Percentiles rank a stretch among this genome's conserved stretches.
Evolutionary conservation across 495 filamentous ascomycete genomes (phyloP).

Genomic region (Lineolata rhizophorae): DNA sequence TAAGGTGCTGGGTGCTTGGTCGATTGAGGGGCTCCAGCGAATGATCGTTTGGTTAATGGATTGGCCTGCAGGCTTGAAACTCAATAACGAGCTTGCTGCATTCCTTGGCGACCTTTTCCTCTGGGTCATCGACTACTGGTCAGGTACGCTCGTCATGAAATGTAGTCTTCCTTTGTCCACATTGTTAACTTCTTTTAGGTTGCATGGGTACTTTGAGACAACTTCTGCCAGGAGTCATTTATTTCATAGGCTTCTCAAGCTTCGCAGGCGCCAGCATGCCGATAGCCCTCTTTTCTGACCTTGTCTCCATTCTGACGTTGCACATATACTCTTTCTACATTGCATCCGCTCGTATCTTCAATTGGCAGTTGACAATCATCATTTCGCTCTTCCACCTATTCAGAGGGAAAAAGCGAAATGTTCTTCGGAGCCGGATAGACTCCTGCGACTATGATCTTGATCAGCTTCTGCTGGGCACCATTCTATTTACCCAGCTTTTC

Average conservation of each 20-base stretch:
- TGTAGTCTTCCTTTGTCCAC: background rate
- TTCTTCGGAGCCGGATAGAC: conserved; percentile 90
- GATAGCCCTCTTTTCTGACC: conserved; percentile 85
- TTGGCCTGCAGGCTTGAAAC: conserved; percentile 91
- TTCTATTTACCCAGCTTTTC: conserved; percentile 87
- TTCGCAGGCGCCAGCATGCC: conserved; percentile 95
- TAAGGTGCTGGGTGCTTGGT: conserved; percentile 55
- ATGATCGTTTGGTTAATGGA: conserved; percentile 94
- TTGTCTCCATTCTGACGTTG: conserved; percentile 75
- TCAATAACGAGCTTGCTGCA: conserved; percentile 82
- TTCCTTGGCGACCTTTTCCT: conserved; percentile 90
- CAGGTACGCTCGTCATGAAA: conserved; percentile 33
- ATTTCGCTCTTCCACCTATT: conserved; percentile 96
- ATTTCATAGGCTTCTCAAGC: conserved; percentile 81
- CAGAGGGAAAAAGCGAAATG: conserved; percentile 91
- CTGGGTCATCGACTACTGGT: conserved; percentile 98
- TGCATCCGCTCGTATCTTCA: conserved; percentile 85
- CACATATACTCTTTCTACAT: conserved; percentile 98
- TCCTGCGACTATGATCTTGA: conserved; percentile 98
- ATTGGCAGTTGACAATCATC: conserved; percentile 94
- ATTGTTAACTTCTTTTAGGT: conserved; percentile 19
- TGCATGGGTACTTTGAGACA: conserved; percentile 59
- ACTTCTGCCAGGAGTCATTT: conserved; percentile 64
- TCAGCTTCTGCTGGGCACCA: conserved; percentile 88
- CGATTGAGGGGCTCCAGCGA: conserved; percentile 66